phyloP scores from a whole-genome alignment of 2,329 filamentous ascomycete species.

The Penicillium sp. region DNA sequence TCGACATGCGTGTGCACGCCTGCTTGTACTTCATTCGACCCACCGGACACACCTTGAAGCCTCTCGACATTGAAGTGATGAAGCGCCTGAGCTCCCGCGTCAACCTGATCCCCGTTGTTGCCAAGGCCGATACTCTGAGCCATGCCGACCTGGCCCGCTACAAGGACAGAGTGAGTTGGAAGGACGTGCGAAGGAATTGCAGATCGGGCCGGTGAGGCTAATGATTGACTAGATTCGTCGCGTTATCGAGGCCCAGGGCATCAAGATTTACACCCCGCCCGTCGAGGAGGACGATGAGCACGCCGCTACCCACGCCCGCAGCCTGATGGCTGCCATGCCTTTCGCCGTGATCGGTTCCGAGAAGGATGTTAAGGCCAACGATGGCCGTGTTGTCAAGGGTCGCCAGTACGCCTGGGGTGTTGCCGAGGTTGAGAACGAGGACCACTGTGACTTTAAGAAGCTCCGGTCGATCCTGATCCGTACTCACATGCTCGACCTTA shows the following conservation, averaged over 20 bases:
- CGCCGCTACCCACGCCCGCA: constrained; percentile 90
- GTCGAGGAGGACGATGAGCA: constrained; percentile 98
- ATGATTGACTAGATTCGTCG: constrained; percentile 72
- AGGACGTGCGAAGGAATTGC: background rate
- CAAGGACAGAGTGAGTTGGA: constrained; percentile 80
- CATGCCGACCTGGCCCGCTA: constrained; percentile 88
- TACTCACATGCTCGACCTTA: constrained; percentile 99
- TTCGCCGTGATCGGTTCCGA: constrained; percentile 99
- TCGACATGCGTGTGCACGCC: constrained; percentile 96
- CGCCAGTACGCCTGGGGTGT: constrained; percentile 99
- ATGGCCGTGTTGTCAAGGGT: constrained; percentile 97
- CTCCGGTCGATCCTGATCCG: constrained; percentile 97
- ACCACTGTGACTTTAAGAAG: constrained; percentile 99
- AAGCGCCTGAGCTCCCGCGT: constrained; percentile 97
- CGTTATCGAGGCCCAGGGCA: constrained; percentile 96
- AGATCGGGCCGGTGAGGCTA: background rate
- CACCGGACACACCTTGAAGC: constrained; percentile 97
- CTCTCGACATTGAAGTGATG: constrained; percentile 99
- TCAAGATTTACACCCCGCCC: constrained; percentile 99
- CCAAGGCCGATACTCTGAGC: constrained; percentile 97
- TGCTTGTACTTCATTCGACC: constrained; percentile 99
- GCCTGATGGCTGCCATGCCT: constrained; percentile 94
- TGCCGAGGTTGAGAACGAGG: constrained; percentile 98
- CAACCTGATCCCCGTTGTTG: constrained; percentile 97
- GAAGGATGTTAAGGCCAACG: constrained; percentile 96